phyloP scores from a whole-genome alignment of 164 flowering plant genomes.

The Euptelea pleiosperma region DNA sequence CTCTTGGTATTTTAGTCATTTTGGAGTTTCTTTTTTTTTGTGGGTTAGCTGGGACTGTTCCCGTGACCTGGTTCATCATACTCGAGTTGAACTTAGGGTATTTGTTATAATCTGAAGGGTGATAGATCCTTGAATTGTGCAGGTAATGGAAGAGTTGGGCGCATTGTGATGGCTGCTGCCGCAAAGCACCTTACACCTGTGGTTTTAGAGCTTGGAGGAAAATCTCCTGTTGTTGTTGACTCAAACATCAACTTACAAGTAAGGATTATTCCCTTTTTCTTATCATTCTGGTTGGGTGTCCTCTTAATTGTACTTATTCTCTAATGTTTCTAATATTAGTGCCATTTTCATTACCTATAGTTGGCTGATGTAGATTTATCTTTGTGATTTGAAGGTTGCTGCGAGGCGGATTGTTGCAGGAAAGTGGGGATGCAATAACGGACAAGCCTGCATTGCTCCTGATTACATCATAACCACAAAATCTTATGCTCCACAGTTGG shows the following conservation, averaged over 20 bases:
- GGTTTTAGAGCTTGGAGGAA: slow-evolving; percentile 93
- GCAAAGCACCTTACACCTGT: slow-evolving; percentile 98
- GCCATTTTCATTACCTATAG: not conserved
- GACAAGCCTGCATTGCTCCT: slow-evolving; percentile 76
- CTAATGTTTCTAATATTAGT: too few relatives aligned
- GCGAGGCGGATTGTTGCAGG: slow-evolving; percentile 58
- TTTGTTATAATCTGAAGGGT: not conserved
- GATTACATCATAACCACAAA: slow-evolving; percentile 75
- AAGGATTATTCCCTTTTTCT: slow-evolving; percentile 11
- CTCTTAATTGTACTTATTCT: not conserved
- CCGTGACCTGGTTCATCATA: slow-evolving; percentile 1
- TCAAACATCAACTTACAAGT: slow-evolving; percentile 60
- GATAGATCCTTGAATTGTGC: slow-evolving; percentile 19
- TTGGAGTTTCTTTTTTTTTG: too few relatives aligned
- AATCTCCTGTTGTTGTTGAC: slow-evolving; percentile 86
- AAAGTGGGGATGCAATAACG: slow-evolving; percentile 69
- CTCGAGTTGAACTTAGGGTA: too few relatives aligned
- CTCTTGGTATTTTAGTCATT: too few relatives aligned
- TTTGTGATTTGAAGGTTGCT: slow-evolving; percentile 52
- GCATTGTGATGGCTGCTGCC: slow-evolving; percentile 84
- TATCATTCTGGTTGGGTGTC: not conserved
- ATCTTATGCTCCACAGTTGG: slow-evolving; percentile 67
- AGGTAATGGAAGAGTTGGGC: slow-evolving; percentile 83
- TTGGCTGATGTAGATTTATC: slow-evolving; percentile 4
- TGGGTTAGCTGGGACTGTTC: too few relatives aligned